Evolutionary conservation across 768 basidiomycete species (phyloP).

Genomic region (Hebeloma cylindrosporum): DNA sequence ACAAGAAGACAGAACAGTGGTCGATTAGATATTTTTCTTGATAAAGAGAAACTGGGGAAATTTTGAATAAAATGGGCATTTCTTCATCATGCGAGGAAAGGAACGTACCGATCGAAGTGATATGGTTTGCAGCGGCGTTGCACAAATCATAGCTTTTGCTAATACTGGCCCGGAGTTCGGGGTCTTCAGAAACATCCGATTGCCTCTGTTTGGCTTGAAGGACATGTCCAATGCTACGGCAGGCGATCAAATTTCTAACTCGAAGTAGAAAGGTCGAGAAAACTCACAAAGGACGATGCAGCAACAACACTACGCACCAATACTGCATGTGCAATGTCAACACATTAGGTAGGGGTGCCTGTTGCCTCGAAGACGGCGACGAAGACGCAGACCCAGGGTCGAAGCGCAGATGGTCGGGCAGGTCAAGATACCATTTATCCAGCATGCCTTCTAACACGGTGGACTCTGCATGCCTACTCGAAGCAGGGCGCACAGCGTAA

Average conservation of each 20-base stretch:
- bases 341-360: constrained; percentile 56
- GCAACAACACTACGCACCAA: constrained; percentile 73
- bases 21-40: constrained; percentile 61
- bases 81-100: constrained; percentile 1
- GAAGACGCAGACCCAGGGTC: constrained; percentile 38
- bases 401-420: constrained; percentile 67
- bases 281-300: constrained; percentile 80
- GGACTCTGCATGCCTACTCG: constrained; percentile 59
- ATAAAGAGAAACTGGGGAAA: constrained; percentile 51
- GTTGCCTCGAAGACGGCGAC: constrained; percentile 34
- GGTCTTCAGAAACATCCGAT: constrained; percentile 46
- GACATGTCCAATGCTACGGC: constrained; percentile 41
- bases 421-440: constrained; percentile 74
- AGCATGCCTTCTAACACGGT: constrained; percentile 57
- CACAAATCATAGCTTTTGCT: constrained; percentile 74
- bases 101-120: constrained; percentile 62
- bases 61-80: neutral
- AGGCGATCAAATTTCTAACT: constrained; percentile 7
- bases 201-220: constrained; percentile 36
- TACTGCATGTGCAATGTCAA: constrained; percentile 84
- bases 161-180: constrained; percentile 51
- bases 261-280: constrained; percentile 2
- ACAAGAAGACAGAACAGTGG: constrained; percentile 66
- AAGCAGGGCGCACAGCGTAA: constrained; percentile 61
- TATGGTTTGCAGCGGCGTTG: constrained; percentile 75